A percentile compares a stretch with the other conserved stretches of the same genome.
These are phyloP conservation scores for Podaxis sp. DNA, from an alignment of 768 basidiomycete genomes.

Conservation along the genomic window DNA sequence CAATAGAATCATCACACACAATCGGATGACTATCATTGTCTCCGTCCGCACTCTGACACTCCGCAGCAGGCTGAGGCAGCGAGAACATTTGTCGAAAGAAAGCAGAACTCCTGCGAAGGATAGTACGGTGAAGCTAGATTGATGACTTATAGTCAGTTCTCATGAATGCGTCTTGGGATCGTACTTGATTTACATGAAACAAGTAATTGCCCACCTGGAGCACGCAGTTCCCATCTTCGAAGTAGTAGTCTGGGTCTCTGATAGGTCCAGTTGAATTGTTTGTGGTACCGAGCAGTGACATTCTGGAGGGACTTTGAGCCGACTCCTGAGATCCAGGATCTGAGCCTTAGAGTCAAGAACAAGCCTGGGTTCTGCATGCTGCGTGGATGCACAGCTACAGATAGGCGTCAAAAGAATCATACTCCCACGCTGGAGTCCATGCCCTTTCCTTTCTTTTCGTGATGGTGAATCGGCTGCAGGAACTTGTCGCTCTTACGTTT, in stretches of 20 bases:
- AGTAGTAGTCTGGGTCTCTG: background rate
- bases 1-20: background rate
- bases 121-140: constrained; percentile 1
- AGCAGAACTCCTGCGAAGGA: background rate
- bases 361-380: background rate
- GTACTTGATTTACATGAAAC: background rate
- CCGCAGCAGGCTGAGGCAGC: background rate
- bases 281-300: too few relatives aligned
- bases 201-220: background rate
- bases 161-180: background rate
- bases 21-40: background rate
- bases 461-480: too few relatives aligned
- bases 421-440: background rate
- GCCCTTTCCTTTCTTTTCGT: too few relatives aligned
- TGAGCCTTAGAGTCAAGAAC: background rate
- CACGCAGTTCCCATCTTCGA: background rate
- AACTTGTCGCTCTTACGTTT: too few relatives aligned
- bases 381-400: background rate
- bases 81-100: background rate
- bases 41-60: background rate
- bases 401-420: background rate
- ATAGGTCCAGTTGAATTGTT: background rate
- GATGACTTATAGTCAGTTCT: background rate
- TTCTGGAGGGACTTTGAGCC: too few relatives aligned
- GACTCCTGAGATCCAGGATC: too few relatives aligned